Evolutionary conservation across 768 basidiomycete species (phyloP).

Genomic region (Naematelia encephala): DNA sequence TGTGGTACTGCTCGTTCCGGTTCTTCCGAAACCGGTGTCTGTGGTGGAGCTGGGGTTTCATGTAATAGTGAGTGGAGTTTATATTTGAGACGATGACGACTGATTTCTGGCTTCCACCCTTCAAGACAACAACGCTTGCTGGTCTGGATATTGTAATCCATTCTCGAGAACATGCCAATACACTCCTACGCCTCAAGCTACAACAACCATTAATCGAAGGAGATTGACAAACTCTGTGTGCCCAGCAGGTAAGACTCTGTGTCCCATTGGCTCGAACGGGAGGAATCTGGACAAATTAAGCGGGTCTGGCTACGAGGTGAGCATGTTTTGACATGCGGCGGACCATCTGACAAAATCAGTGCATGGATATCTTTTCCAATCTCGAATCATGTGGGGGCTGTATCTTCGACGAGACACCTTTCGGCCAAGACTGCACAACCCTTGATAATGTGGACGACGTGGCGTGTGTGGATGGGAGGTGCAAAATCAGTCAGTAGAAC

Average conservation of each 20-base stretch:
- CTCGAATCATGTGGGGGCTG: slow-evolving; percentile 4
- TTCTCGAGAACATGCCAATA: neutral
- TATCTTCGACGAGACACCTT: neutral
- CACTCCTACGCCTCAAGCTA: neutral
- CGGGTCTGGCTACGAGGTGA: neutral
- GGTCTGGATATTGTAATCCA: neutral
- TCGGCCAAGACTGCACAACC: neutral
- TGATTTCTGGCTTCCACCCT: too few relatives aligned
- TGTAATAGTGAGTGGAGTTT: neutral
- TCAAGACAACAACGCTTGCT: neutral
- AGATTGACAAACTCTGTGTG: neutral
- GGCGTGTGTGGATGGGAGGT: slow-evolving; percentile 2
- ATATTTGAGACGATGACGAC: neutral
- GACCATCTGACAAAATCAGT: too few relatives aligned
- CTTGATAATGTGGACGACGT: slow-evolving; percentile 1
- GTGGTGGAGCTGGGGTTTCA: neutral
- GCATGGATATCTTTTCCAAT: neutral
- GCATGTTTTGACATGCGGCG: too few relatives aligned
- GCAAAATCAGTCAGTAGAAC: neutral
- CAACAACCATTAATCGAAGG: slow-evolving; percentile 2
- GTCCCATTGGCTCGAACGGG: neutral
- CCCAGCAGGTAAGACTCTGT: neutral
- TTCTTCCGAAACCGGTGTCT: neutral
- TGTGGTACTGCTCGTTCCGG: neutral
- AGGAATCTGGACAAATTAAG: neutral